Evolutionary conservation across 176 grass and related monocot genomes (phyloP).

Genomic region (Avena eriantha): DNA sequence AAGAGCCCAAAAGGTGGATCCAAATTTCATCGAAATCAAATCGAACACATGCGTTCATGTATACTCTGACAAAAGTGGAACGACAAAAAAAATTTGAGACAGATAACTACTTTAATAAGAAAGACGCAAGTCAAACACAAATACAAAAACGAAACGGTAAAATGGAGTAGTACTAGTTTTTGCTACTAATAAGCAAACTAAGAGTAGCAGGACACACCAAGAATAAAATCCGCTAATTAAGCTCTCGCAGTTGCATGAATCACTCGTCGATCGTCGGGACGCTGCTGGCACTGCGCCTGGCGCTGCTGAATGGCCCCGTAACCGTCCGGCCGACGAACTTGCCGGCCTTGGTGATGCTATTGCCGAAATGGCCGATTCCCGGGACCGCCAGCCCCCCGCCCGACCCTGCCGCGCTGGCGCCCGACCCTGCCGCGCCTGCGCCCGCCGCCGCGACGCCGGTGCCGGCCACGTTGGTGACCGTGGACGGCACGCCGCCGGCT

Average conservation of each 20-base stretch:
- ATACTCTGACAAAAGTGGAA: too few species aligned
- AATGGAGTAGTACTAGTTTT: background rate
- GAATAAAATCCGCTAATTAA: background rate
- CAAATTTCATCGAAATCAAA: too few species aligned
- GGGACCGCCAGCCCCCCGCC: constrained; percentile 66
- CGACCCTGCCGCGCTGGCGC: constrained; percentile 46
- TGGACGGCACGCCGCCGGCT: constrained; percentile 56
- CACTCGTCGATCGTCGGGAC: constrained; percentile 48
- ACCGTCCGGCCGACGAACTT: constrained; percentile 79
- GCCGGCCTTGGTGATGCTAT: constrained; percentile 73
- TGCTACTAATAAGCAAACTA: background rate
- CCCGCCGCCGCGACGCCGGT: constrained; percentile 44
- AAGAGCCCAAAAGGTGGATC: too few species aligned
- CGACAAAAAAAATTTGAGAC: too few species aligned
- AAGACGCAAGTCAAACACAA: background rate
- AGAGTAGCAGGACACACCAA: background rate
- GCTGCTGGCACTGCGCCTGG: constrained; percentile 62
- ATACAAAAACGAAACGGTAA: background rate
- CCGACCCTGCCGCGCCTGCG: constrained; percentile 48
- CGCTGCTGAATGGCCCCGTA: constrained; percentile 72
- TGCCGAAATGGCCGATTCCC: constrained; percentile 71
- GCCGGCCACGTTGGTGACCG: constrained; percentile 60
- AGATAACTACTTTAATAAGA: background rate
- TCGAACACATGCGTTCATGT: too few species aligned
- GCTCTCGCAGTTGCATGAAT: background rate